Conservation (phyloP, 192 early-diverging fungal species). For the Mortierella claussenii region DNA sequence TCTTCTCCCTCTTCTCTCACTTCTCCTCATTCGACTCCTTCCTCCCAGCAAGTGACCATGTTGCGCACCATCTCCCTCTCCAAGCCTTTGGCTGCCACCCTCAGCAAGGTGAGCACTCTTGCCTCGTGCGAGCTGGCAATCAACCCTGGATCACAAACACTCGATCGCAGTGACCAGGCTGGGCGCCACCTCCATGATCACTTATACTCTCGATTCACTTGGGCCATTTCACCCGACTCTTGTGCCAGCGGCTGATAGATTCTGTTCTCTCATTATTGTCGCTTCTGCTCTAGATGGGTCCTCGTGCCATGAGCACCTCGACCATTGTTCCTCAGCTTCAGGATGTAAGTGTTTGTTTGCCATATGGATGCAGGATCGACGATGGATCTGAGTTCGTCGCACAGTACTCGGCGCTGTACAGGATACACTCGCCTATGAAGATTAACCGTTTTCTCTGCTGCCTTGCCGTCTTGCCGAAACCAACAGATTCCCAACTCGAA, state of each 20-base stretch:
- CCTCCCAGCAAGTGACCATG: conserved; percentile 17
- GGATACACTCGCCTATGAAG: no score
- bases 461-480: background rate
- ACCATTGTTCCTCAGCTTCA: conserved; percentile 32
- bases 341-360: conserved; percentile 28
- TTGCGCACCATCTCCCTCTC: conserved; percentile 26
- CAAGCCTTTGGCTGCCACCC: conserved; percentile 31
- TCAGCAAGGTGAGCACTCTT: conserved; percentile 27
- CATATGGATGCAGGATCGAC: no score
- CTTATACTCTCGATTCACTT: no score
- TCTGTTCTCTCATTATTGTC: no score
- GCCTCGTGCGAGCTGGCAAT: no score
- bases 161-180: background rate
- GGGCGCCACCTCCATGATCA: background rate
- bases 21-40: conserved; percentile 8
- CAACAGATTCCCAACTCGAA: conserved; percentile 58
- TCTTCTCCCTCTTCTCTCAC: background rate
- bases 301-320: conserved; percentile 38
- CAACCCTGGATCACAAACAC: background rate
- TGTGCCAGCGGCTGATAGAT: no score
- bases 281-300: conserved; percentile 46
- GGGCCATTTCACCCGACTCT: no score
- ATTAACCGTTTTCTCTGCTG: no score
- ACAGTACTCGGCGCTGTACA: no score
- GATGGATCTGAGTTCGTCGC: no score